A percentile compares a stretch with the other conserved stretches of the same genome.
phyloP scores from a whole-genome alignment of 495 filamentous ascomycete genomes.

The Hapsidospora chrysogenum region DNA sequence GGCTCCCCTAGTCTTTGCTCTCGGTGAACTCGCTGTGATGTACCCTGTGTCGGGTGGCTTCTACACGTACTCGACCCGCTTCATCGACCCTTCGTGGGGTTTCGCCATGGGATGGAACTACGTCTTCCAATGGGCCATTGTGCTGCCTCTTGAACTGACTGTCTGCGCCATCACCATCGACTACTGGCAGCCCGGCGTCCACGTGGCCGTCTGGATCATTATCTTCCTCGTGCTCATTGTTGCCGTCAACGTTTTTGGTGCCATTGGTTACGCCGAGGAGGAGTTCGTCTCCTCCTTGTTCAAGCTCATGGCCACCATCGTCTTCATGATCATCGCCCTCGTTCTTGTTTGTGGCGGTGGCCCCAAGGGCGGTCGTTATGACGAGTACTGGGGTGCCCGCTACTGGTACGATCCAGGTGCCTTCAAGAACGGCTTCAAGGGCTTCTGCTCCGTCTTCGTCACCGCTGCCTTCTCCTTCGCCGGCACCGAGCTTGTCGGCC shows the following conservation, averaged over 20 bases:
- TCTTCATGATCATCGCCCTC: slow-evolving; percentile 59
- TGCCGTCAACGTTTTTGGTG: slow-evolving; percentile 55
- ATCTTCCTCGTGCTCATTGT: slow-evolving; percentile 65
- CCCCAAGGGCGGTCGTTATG: slow-evolving; percentile 26
- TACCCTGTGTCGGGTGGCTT: slow-evolving; percentile 46
- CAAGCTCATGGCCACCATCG: slow-evolving; percentile 42
- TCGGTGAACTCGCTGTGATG: slow-evolving; percentile 59
- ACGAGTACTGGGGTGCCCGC: slow-evolving; percentile 40
- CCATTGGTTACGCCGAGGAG: slow-evolving; percentile 59
- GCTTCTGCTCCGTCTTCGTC: slow-evolving; percentile 58
- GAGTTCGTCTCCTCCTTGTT: slow-evolving; percentile 34
- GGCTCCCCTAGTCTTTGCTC: slow-evolving; percentile 35
- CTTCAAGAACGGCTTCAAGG: slow-evolving; percentile 52
- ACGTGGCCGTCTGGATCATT: slow-evolving; percentile 49
- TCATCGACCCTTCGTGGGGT: slow-evolving; percentile 64
- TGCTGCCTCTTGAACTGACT: slow-evolving; percentile 38
- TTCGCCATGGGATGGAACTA: slow-evolving; percentile 85
- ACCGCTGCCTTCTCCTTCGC: slow-evolving; percentile 59
- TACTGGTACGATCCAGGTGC: slow-evolving; percentile 57
- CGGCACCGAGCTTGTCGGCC: slow-evolving; percentile 56
- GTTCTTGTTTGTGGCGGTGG: slow-evolving; percentile 54
- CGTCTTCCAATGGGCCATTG: slow-evolving; percentile 44
- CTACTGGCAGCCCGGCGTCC: slow-evolving; percentile 36
- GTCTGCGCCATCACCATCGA: slow-evolving; percentile 35
- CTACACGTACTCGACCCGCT: slow-evolving; percentile 52